These are phyloP conservation scores for Helichrysum umbraculigerum DNA, from an alignment of 129 eudicot species.

Conservation along the genomic window DNA sequence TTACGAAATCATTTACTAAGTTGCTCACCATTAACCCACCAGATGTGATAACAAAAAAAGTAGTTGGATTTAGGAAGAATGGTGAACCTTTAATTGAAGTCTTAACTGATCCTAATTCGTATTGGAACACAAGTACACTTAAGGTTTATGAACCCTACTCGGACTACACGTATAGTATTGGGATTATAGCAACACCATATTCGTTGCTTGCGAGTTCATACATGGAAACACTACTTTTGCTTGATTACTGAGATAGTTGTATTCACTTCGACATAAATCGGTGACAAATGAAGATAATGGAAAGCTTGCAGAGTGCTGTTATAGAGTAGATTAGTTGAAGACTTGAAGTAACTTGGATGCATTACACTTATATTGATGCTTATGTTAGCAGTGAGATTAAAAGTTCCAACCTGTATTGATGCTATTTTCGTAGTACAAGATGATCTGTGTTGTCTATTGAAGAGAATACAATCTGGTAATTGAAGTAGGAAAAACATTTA, in stretches of 20 bases:
- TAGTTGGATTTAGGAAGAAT: too few relatives aligned
- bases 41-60: not conserved
- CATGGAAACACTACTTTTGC: slow-evolving; percentile 9
- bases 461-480: too few relatives aligned
- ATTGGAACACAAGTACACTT: not conserved
- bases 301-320: not conserved
- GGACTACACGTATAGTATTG: not conserved
- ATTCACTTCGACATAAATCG: not conserved
- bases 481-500: too few relatives aligned
- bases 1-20: slow-evolving; percentile 1
- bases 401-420: too few relatives aligned
- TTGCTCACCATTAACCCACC: not conserved
- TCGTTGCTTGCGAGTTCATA: too few relatives aligned
- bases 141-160: not conserved
- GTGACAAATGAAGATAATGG: not conserved
- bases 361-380: too few relatives aligned
- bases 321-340: too few relatives aligned
- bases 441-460: too few relatives aligned
- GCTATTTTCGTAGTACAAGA: too few relatives aligned
- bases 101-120: not conserved
- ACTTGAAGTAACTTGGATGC: too few relatives aligned
- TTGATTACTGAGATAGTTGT: not conserved
- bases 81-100: not conserved
- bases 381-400: too few relatives aligned
- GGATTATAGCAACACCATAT: not conserved